Conservation (phyloP, 2,329 filamentous ascomycete species). For the Botrytis squamosa region DNA sequence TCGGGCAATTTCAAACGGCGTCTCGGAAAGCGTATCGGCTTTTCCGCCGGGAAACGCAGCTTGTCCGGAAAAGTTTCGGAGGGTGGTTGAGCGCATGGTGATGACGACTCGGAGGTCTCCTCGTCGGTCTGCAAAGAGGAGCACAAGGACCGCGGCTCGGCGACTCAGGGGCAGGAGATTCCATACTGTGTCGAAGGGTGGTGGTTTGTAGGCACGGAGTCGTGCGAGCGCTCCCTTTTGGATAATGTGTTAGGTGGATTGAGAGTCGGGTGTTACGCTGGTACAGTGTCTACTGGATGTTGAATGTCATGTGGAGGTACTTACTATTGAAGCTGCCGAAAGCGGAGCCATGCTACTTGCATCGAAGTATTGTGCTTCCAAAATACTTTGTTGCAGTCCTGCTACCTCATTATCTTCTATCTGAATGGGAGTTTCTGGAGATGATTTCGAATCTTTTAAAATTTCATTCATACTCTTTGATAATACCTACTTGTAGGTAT, state of each 20-base stretch:
- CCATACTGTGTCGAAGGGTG: conserved; percentile 59
- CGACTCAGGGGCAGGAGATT: conserved; percentile 60
- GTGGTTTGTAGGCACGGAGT: conserved; percentile 59
- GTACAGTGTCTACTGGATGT: background rate
- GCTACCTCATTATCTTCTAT: conserved; percentile 40
- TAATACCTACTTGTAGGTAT: background rate
- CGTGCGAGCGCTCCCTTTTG: conserved; percentile 49
- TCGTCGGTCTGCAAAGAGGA: conserved; percentile 79
- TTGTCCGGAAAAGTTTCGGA: conserved; percentile 75
- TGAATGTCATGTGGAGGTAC: background rate
- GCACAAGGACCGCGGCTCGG: conserved; percentile 81
- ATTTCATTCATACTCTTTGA: background rate
- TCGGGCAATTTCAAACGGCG: conserved; percentile 76
- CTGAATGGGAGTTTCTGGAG: background rate
- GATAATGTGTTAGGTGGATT: background rate
- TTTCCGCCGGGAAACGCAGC: conserved; percentile 83
- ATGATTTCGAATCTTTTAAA: background rate
- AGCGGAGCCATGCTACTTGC: conserved; percentile 39
- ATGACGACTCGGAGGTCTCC: conserved; percentile 75
- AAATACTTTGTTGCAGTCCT: conserved; percentile 35
- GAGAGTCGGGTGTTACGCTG: background rate
- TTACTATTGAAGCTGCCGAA: conserved; percentile 36
- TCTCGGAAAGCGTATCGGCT: conserved; percentile 57
- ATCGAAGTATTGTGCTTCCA: conserved; percentile 39
- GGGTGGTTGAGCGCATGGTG: conserved; percentile 63